Evolutionary conservation across 164 flowering plant genomes (phyloP).

Genomic region (Euptelea pleiosperma): DNA sequence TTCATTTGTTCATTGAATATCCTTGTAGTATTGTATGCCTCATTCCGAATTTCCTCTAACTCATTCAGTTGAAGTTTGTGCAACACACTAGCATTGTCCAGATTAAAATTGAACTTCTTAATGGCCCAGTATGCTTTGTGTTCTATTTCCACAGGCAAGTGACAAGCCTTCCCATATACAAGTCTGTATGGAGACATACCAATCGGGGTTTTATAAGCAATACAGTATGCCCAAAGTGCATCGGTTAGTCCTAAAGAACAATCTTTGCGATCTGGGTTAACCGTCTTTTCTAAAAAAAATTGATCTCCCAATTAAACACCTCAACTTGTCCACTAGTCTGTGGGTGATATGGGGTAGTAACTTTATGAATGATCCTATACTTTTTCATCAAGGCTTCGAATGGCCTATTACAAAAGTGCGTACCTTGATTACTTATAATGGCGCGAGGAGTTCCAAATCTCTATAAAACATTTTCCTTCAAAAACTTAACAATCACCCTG

Average conservation of each 20-base stretch:
- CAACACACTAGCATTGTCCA: too few relatives aligned
- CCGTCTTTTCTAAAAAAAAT: not conserved
- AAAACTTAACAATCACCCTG: not conserved
- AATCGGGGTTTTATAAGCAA: not conserved
- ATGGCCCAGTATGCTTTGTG: not conserved
- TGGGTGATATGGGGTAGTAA: too few relatives aligned
- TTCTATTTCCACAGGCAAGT: not conserved
- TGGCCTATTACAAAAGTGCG: not conserved
- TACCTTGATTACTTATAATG: not conserved
- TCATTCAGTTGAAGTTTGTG: too few relatives aligned
- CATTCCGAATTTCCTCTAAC: too few relatives aligned
- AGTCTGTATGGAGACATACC: not conserved
- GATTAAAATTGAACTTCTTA: too few relatives aligned
- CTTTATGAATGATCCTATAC: too few relatives aligned
- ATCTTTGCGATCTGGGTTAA: not conserved
- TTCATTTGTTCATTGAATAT: too few relatives aligned
- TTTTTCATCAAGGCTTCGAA: too few relatives aligned
- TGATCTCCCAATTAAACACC: not conserved
- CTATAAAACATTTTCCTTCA: not conserved
- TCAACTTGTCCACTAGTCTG: not conserved
- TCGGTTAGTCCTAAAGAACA: not conserved
- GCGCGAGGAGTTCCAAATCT: not conserved
- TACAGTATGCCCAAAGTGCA: too few relatives aligned
- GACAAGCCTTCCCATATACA: not conserved
- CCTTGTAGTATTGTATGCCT: too few relatives aligned